phyloP scores from a whole-genome alignment of 2,329 filamentous ascomycete species.

The Aureobasidium sp. region DNA sequence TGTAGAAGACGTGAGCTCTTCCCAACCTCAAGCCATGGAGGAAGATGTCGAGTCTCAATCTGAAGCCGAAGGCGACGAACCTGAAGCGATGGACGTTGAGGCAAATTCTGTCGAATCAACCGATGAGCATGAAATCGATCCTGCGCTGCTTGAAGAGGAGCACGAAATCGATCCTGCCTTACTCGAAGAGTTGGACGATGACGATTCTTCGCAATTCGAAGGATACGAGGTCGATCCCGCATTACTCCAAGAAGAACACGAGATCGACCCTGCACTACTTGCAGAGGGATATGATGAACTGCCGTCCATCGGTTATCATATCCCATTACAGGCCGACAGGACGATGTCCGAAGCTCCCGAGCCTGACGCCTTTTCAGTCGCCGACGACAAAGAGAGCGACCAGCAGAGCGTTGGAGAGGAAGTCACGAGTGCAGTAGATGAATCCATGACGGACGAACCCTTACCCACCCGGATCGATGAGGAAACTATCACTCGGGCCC shows the following conservation, averaged over 20 bases:
- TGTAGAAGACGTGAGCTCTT: neutral
- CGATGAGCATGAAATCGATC: neutral
- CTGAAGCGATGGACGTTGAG: neutral
- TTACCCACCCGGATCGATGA: neutral
- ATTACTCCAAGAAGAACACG: neutral
- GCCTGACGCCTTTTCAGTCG: neutral
- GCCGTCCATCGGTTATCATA: neutral
- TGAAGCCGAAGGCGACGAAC: neutral
- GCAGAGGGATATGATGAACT: neutral
- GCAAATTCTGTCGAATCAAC: neutral
- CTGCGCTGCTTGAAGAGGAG: neutral
- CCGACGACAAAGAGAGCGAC: neutral
- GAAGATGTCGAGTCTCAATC: neutral
- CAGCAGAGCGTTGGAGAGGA: neutral
- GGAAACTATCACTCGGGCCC: neutral
- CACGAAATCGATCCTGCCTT: neutral
- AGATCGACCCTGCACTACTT: constrained; percentile 3
- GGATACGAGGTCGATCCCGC: neutral
- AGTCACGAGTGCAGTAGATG: neutral
- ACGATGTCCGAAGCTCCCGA: neutral
- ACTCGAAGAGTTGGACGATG: neutral
- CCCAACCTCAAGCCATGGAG: neutral
- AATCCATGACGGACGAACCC: neutral
- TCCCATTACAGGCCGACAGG: neutral
- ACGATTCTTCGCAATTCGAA: neutral